Conservation (phyloP, 2,329 filamentous ascomycete species). For the Aureobasidium pullulans region DNA sequence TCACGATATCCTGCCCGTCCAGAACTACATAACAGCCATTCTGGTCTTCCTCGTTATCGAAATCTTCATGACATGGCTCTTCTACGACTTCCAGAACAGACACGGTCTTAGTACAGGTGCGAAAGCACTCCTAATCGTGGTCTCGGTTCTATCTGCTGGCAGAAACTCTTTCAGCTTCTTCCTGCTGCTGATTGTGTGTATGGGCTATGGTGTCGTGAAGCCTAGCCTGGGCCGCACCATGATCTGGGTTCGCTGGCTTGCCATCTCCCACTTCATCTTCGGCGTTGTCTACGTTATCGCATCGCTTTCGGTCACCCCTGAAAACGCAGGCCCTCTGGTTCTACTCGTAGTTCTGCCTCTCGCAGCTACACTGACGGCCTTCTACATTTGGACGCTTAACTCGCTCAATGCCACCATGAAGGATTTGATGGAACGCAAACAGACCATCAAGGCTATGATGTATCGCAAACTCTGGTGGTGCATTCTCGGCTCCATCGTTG, state of each 20-base stretch:
- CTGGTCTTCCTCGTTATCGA: constrained; percentile 89
- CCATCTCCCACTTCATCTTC: constrained; percentile 88
- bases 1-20: constrained; percentile 87
- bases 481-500: constrained; percentile 81
- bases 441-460: constrained; percentile 89
- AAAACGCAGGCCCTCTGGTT: constrained; percentile 81
- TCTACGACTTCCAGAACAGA: constrained; percentile 93
- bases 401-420: constrained; percentile 92
- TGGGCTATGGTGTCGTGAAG: constrained; percentile 98
- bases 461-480: constrained; percentile 99
- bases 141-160: constrained; percentile 87
- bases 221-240: constrained; percentile 85
- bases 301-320: constrained; percentile 80
- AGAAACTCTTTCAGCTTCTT: constrained; percentile 99
- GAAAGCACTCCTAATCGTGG: constrained; percentile 80
- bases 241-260: constrained; percentile 86
- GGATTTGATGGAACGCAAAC: constrained; percentile 88
- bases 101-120: constrained; percentile 76
- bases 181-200: constrained; percentile 92
- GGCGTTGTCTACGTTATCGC: constrained; percentile 89
- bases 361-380: constrained; percentile 84
- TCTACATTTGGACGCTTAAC: constrained; percentile 98
- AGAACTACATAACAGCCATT: constrained; percentile 98
- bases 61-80: constrained; percentile 98
- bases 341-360: constrained; percentile 89